These are phyloP conservation scores for Rhizomucor pusillus DNA, from an alignment of 371 early-diverging fungal genomes.

Conservation along the genomic window DNA sequence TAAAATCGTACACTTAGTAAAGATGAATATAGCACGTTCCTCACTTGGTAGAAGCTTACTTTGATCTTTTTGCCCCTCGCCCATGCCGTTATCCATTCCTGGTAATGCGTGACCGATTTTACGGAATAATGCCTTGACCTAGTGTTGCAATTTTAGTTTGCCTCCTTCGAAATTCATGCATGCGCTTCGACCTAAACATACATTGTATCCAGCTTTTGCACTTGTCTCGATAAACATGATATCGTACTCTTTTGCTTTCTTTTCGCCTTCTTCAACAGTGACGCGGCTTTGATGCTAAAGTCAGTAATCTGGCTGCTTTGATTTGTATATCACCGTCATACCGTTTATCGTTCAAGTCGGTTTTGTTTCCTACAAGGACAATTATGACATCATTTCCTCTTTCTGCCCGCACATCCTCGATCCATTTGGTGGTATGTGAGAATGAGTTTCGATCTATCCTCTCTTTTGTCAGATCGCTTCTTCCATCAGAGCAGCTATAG, in stretches of 20 bases:
- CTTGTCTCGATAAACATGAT: constrained; percentile 97
- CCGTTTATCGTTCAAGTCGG: constrained; percentile 93
- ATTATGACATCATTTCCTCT: constrained; percentile 97
- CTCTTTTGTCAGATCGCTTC: constrained; percentile 77
- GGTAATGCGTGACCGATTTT: constrained; percentile 95
- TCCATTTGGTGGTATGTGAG: constrained; percentile 95
- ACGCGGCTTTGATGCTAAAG: constrained; percentile 61
- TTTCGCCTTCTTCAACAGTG: constrained; percentile 93
- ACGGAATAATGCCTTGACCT: constrained; percentile 89
- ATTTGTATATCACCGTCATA: constrained; percentile 13
- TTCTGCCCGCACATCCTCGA: constrained; percentile 97
- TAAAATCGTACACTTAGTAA: constrained; percentile 4
- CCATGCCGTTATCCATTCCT: constrained; percentile 69
- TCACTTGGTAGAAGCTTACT: constrained; percentile 30
- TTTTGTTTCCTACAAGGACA: constrained; percentile 99
- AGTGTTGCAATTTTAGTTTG: neutral
- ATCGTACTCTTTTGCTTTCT: constrained; percentile 89
- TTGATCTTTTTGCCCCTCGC: constrained; percentile 27
- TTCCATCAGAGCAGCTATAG: constrained; percentile 34
- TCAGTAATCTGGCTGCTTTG: neutral
- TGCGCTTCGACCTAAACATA: constrained; percentile 32
- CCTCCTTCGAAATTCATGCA: constrained; percentile 1
- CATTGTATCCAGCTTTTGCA: constrained; percentile 97
- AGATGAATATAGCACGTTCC: neutral
- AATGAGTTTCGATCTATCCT: constrained; percentile 85